A percentile compares a stretch with the other conserved stretches of the same genome.
These are phyloP conservation scores for Globisporangium cederbergense DNA, from an alignment of 352 stramenopile species.

Conservation along the genomic window DNA sequence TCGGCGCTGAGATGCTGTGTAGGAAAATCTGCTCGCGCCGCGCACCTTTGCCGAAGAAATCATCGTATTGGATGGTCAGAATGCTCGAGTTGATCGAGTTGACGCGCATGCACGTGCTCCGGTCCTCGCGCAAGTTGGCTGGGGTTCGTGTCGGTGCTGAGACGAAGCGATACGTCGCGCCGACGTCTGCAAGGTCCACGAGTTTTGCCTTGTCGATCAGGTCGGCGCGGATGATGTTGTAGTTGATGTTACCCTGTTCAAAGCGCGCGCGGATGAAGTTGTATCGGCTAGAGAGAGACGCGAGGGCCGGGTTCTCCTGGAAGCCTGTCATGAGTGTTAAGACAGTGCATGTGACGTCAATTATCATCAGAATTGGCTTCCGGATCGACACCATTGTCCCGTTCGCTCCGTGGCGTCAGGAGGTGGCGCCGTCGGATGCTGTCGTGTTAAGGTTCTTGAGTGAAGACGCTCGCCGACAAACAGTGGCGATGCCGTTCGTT, in stretches of 20 bases:
- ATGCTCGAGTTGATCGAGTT: slow-evolving; percentile 37
- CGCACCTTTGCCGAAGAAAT: slow-evolving; percentile 36
- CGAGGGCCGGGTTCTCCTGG: slow-evolving; percentile 25
- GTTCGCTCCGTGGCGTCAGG: not conserved
- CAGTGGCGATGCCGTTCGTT: not conserved
- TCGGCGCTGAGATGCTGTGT: slow-evolving; percentile 38
- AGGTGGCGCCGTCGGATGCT: too few relatives aligned
- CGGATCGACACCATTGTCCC: not conserved
- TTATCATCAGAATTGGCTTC: slow-evolving; percentile 13
- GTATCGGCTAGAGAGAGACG: slow-evolving; percentile 14
- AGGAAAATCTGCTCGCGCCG: slow-evolving; percentile 30
- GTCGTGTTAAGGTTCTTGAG: too few relatives aligned
- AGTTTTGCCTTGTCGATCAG: slow-evolving; percentile 16
- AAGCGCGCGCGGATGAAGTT: slow-evolving; percentile 19
- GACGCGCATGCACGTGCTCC: slow-evolving; percentile 39
- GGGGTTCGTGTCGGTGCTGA: slow-evolving; percentile 24
- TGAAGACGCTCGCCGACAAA: not conserved
- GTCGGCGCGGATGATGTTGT: slow-evolving; percentile 23
- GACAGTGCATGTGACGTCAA: slow-evolving; percentile 21
- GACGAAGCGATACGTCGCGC: slow-evolving; percentile 15
- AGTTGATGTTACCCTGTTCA: slow-evolving; percentile 23
- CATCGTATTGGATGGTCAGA: slow-evolving; percentile 32
- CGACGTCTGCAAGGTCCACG: slow-evolving; percentile 6
- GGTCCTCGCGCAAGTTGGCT: slow-evolving; percentile 29
- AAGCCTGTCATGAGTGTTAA: slow-evolving; percentile 29